Evolutionary conservation across 805 yeast species (phyloP), one percentile per base, ranked within the genome.

Genomic region (Candida pseudofarinosa): DNA sequence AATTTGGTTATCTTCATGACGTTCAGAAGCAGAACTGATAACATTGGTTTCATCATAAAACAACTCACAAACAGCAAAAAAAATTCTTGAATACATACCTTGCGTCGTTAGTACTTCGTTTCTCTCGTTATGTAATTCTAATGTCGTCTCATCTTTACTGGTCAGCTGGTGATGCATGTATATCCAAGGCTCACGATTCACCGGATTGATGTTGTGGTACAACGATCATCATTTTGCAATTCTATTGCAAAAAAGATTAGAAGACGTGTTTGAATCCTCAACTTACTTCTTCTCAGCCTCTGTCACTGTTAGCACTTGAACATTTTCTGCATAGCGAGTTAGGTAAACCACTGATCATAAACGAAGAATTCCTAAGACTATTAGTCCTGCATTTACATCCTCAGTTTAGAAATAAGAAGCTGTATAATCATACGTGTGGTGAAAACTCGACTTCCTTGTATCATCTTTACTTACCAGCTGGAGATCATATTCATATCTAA

Each of bases 161-260:
- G 17, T 87, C 96, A 88, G 96, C 85, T 88, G 96, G 96, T 88
- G 95, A 88, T 88, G 96, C 96, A 88, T 88, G 96, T 56, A 67
- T 70, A 78, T 82, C 86, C 85, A 69, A 68, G 85, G 93, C 83
- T 81, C 93, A 86, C 76, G 77, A 58, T 59, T 76, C 79, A 66
- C 79, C 71, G 76, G 72, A 65, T 60, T 44, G 49, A 45, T 44
- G 53, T 43, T 50, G 60, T 52, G 58, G 43, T 47, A 55, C 53
- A 41, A 49, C 58, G 63, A 59, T 59, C 64, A 59, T 35, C 38
- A 30, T 30, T 35, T 8, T 40, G 33, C 40, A 15, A 31, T 32
- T 16, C 17, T 2, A 18, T 32, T 7, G 7, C 7, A 32, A 7
- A 23, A 23, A 23, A 23, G 28, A 23, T 23, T 23, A 23, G 10